Base-by-base conservation (phyloP, 208 protist species). In the Acanthamoeba sp. region DNA sequence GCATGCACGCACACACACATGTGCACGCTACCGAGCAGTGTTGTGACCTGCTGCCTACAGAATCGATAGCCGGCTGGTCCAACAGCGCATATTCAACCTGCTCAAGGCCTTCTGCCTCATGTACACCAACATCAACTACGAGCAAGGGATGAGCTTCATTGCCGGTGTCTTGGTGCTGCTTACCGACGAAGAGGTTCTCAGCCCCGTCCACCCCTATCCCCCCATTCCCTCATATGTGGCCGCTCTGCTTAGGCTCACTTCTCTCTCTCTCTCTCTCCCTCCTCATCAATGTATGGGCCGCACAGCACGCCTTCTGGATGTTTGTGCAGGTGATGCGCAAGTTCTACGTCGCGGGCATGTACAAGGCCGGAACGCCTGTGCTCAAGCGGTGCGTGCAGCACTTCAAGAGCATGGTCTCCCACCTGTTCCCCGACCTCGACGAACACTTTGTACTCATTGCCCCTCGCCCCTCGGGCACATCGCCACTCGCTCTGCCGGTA, bases 291-390 rank as follows among this genome's bases (percentile, higher is more conserved):
- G 14, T 20, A 64, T 88, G 1, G 42, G 34, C 40, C 32, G 22
- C 24, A 71, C 34, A 91, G 85, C 85, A 73, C 38, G 85, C 85
- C 48, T 91, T 91, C 62, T 91, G 85, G 85, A 73, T 91, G 85
- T 91, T 91, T 91, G 85, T 91, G 42, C 85, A 91, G 59, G 16
- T 91, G 55, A 91, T 91, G 85, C 34, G 38, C 34, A 91, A 91
- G 57, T 91, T 52, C 85, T 73, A 29, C 24, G 62, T 91, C 36
- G 50, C 57, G n/a, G 85, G 85, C 34, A 73, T 91, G 85, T 91
- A 91, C 38, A 64, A 91, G 32, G 18, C 85, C 12, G 85, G 85
- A 12, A 71, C 85, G 42, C 85, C 85, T 27, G 85, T 91, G 85
- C 85, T 91, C 59, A 91, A 64, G 36, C 29, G 29, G 12, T 91